Evolutionary conservation across 1,284 basidiomycete genomes (phyloP), one percentile per base, ranked within the genome.

Genomic region (Microbotryum violaceum): DNA sequence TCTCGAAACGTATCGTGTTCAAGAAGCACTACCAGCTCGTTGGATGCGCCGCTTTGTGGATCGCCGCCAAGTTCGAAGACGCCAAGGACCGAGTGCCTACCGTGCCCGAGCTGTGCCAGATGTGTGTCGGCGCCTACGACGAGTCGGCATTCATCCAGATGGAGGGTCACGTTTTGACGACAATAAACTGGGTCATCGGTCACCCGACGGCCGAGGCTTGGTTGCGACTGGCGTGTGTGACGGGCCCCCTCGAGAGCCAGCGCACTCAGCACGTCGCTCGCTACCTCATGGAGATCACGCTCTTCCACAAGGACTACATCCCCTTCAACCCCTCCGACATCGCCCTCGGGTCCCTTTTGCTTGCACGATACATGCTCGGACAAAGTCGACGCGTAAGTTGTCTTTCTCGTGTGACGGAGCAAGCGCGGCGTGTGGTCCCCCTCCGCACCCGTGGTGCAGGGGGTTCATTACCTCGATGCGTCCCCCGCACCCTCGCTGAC

Each of bases 21-120:
- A 92, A 93, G 80, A 96, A 96, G 77, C 96, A 99, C 78, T 98
- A 97, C 76, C 96, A 99, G 75, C 88, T 99, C 56, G 94, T 98
- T 57, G 96, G 96, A 42, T 98, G 96, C 58, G 91, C 94, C 16
- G 92, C 96, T 23, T 82, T 99, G 6, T 94, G 94, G 91, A 97
- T 98, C 71, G 96, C 96, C 6, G 89, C 96, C 72, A 99, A 99
- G 78, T 99, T 96, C 72, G 96, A 99, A 78, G 96, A 99, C 74
- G 88, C 93, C 49, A 98, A 99, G 78, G 94, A 98, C 75, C 89
- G 91, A 64, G 92, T 98, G 2, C 96, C 96, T 12, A 89, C 91
- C 2, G 89, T 97, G 9, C 84, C 88, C 72, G 94, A 98, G 70
- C 85, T 99, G 61, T 86, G 86, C 59, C 87, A 91, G 73, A 92